Base-by-base conservation (phyloP, 768 basidiomycete genomes). In the Mycena indigotica region DNA sequence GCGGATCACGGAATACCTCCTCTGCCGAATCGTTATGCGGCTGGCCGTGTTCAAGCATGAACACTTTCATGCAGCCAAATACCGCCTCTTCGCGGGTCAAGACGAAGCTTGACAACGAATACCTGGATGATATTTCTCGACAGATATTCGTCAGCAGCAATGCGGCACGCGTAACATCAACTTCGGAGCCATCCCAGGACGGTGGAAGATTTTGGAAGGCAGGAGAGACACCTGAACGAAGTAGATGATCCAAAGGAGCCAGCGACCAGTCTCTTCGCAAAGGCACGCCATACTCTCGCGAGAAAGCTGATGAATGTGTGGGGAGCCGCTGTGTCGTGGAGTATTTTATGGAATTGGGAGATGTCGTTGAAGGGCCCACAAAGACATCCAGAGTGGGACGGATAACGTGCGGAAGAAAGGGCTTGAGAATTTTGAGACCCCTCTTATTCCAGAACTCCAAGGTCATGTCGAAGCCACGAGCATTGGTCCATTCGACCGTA, bases 21-120 rank as follows among this genome's bases (percentile, higher is more conserved):
- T 78, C 83, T 0, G 71, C 60, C 23, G 80, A 77, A 55, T 79
- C 76, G 15, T 72, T 75, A 51, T 83, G 74, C 0, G 73, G 66
- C 63, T 91, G 87, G 1, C 84, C 92, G 67, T 96, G 91, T 70
- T 98, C 95, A 26, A 98, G 84, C 94, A 97, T 95, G 73, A 93
- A 94, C 16, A 97, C 84, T 62, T 91, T 92, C 92, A 97, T 95
- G 61, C 93, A 89, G 19, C 80, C 83, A 64, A 95, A 88, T 4
- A 89, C 76, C 1, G 80, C 73, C 60, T 88, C 84, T 51, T 84
- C 83, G 41, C 82, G 76, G 17, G 71, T 75, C 66, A 86, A 69
- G 6, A 75, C 70, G 56, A 83, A 80, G 23, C 65, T 58, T 1
- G 53, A 60, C 30, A 85, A 71, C 1, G 77, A 75, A 65, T 79